Base-by-base conservation (phyloP, 2,329 filamentous ascomycete genomes). In the Tothia fuscella region DNA sequence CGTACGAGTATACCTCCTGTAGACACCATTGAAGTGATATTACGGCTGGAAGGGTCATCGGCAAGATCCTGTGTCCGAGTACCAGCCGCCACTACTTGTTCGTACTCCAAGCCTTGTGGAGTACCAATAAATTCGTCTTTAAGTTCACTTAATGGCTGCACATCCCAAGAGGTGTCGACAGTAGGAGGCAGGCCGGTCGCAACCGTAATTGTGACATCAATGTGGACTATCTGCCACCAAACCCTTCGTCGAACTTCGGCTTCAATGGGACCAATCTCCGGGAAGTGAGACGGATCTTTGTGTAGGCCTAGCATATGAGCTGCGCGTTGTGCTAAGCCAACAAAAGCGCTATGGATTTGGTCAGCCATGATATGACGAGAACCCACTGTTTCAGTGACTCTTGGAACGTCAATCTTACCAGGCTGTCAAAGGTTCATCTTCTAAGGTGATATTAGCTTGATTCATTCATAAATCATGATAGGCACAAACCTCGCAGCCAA, bases 211-310 rank as follows among this genome's bases (percentile, higher is more conserved):
- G 67, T 58, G n/a, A 64, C 55, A 46, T 67, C 64, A 54, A 66
- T 65, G 33, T 68, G 62, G 20, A 67, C 60, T 26, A 68, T 65
- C 46, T 67, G 65, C 63, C 64, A 68, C 65, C 65, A 68, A 38
- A 68, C 52, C 13, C 65, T 56, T 38, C 65, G 58, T 20, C 65
- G 56, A 31, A 62, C 57, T 47, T 68, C 65, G 3, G 65, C 64
- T 47, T 67, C 63, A 25, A 58, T 59, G 3, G 62, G 52, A 9
- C 57, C 53, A 36, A 70, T 62, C 5, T 63, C 62, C 6, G 46
- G 46, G 46, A 68, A 69, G 17, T 67, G 61, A 0, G 63, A 62
- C 2, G 66, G 65, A 42, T 71, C 67, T 14, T 65, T 61, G 50
- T 68, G 65, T 4, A 68, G 51, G 12, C 65, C 65, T 58, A 68